A percentile compares a stretch with the other conserved stretches of the same genome.
phyloP scores from a whole-genome alignment of 129 eudicot species.

The Saussurea involucrata region DNA sequence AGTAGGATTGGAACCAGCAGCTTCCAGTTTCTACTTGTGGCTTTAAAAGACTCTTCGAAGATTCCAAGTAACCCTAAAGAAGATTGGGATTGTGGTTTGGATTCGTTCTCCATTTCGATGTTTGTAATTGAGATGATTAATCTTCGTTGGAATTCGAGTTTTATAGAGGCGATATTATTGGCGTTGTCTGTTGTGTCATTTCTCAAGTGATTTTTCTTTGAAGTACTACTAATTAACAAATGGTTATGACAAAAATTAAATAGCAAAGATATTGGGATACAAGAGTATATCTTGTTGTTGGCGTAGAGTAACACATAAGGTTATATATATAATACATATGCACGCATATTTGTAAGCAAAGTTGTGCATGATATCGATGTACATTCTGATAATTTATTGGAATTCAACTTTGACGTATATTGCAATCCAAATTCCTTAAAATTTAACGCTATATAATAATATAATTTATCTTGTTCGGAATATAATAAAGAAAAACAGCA shows the following conservation, averaged over 20 bases:
- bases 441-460: not conserved
- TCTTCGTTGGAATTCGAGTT: not conserved
- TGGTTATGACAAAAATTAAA: not conserved
- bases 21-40: slow-evolving; percentile 5
- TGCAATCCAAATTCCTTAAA: not conserved
- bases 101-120: slow-evolving; percentile 9
- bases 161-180: not conserved
- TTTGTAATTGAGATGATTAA: not conserved
- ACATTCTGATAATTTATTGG: not conserved
- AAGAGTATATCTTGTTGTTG: too few species aligned
- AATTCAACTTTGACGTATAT: not conserved
- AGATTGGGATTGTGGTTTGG: not conserved
- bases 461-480: not conserved
- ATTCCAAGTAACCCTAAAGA: slow-evolving; percentile 19
- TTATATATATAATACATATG: not conserved
- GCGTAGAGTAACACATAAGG: too few species aligned
- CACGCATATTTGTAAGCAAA: not conserved
- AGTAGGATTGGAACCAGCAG: slow-evolving; percentile 9
- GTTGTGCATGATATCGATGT: not conserved
- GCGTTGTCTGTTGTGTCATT: not conserved
- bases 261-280: not conserved
- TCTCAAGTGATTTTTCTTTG: not conserved
- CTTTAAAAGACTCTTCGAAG: slow-evolving; percentile 10
- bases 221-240: not conserved
- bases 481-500: too few species aligned